These are phyloP conservation scores for Debaryomycetaceae sp. DNA, from an alignment of 1,139 yeast species.

Conservation along the genomic window DNA sequence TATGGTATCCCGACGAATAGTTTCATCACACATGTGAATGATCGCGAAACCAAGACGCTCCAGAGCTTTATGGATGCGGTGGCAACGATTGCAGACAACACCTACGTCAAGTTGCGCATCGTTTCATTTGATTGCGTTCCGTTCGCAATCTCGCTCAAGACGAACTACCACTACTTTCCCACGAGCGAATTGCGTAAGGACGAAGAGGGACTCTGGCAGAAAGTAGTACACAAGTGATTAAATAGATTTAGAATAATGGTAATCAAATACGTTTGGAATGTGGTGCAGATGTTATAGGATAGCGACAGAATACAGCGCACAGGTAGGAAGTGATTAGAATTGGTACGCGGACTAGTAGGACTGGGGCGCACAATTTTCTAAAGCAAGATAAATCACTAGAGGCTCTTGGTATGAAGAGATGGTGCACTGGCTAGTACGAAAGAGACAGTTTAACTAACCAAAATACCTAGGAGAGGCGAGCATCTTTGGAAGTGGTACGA, in stretches of 20 bases:
- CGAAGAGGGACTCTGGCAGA: slow-evolving; percentile 40
- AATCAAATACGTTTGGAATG: background rate
- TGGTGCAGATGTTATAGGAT: background rate
- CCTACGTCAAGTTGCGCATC: slow-evolving; percentile 70
- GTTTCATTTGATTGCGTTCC: slow-evolving; percentile 84
- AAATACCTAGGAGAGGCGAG: too few relatives aligned
- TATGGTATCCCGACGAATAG: slow-evolving; percentile 73
- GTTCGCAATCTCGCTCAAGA: slow-evolving; percentile 73
- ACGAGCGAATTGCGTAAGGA: slow-evolving; percentile 52
- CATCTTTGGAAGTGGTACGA: too few relatives aligned
- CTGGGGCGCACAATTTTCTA: too few relatives aligned
- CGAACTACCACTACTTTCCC: slow-evolving; percentile 87
- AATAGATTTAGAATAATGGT: background rate
- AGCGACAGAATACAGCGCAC: background rate
- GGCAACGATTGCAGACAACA: slow-evolving; percentile 58
- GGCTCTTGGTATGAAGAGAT: too few relatives aligned
- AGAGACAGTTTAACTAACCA: too few relatives aligned
- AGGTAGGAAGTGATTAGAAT: background rate
- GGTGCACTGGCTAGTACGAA: too few relatives aligned
- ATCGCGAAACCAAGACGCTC: slow-evolving; percentile 57
- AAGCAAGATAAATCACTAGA: too few relatives aligned
- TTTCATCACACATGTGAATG: slow-evolving; percentile 85
- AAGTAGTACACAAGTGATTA: slow-evolving; percentile 16
- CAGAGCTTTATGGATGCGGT: slow-evolving; percentile 56
- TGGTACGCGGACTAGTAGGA: background rate